Base-by-base conservation (phyloP, 1,284 basidiomycete species). In the Prillingera fragicola region DNA sequence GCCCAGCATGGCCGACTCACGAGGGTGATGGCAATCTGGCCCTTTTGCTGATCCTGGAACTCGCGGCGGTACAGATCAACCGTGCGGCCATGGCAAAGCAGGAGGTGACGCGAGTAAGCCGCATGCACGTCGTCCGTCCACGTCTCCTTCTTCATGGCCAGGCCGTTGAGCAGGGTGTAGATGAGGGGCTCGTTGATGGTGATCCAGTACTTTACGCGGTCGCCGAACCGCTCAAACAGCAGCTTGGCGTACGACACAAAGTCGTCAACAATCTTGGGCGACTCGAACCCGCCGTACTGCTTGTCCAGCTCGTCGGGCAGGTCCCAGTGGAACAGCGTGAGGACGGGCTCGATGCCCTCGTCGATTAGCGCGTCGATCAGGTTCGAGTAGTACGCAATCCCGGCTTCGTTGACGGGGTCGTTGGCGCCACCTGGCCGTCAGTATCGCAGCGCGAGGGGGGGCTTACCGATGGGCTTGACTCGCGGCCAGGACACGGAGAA, bases 401-500 rank as follows among this genome's bases (percentile, higher is more conserved):
- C 84, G 13, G 74, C 73, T 43, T 75, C 73, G 59, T 84, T 87
- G 33, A 83, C 66, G 18, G 79, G 77, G 58, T 85, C 82, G 43
- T 80, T 72, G 22, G 79, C 74, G 22, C 83, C 80, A 10, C 60
- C 62, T 54, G 39, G 15, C 2, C 8, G 17, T 48, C 37, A 39
- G 32, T 4, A 8, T 27, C 13, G 35, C 34, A 23, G 8, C 18
- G 7, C 13, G 2, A 47, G n/a, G n/a, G n/a, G n/a, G n/a, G n/a
- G n/a, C 40, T 15, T 22, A 42, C 80, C 81, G 28, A 77, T 70
- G 8, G 81, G 80, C 43, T 83, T 81, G 52, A 86, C 76, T 18
- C 83, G 75, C 8, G 79, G 77, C 84, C 83, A 85, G 3, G 82
- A 74, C 24, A 86, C 69, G 8, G 79, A 82, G 67, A 86, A 84